phyloP scores from a whole-genome alignment of 371 early-diverging fungal species.

The Mucor ambiguus region DNA sequence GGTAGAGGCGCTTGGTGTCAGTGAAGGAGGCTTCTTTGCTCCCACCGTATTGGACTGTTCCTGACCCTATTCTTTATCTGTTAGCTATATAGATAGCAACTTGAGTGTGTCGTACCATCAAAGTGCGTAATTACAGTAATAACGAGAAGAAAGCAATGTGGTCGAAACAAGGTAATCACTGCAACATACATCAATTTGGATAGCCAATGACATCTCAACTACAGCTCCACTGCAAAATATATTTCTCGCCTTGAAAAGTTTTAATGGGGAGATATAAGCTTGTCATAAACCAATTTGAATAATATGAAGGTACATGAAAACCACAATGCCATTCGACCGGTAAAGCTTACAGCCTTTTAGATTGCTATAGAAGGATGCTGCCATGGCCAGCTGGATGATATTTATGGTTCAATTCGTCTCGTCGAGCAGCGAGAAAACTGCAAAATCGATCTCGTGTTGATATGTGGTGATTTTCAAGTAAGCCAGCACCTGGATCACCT shows the following conservation, averaged over 20 bases:
- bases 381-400: slow-evolving; percentile 90
- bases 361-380: slow-evolving; percentile 95
- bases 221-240: background rate
- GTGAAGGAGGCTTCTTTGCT: background rate
- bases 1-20: slow-evolving; percentile 9
- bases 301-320: background rate
- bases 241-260: background rate
- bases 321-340: too few species aligned
- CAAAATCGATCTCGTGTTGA: slow-evolving; percentile 86
- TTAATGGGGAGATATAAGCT: background rate
- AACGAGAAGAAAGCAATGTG: background rate
- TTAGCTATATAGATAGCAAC: background rate
- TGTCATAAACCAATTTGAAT: background rate
- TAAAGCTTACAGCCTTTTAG: slow-evolving; percentile 26
- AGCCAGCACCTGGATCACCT: background rate
- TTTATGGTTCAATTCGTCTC: slow-evolving; percentile 72
- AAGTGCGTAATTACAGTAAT: background rate
- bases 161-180: background rate
- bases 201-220: background rate
- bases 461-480: slow-evolving; percentile 98
- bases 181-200: background rate
- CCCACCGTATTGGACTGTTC: slow-evolving; percentile 1
- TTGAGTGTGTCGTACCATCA: background rate
- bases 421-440: slow-evolving; percentile 56
- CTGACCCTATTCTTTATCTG: background rate